A percentile compares a stretch with the other conserved stretches of the same genome.
These are phyloP conservation scores for Coleophoma cylindrospora DNA, from an alignment of 2,329 filamentous ascomycete species.

Conservation along the genomic window DNA sequence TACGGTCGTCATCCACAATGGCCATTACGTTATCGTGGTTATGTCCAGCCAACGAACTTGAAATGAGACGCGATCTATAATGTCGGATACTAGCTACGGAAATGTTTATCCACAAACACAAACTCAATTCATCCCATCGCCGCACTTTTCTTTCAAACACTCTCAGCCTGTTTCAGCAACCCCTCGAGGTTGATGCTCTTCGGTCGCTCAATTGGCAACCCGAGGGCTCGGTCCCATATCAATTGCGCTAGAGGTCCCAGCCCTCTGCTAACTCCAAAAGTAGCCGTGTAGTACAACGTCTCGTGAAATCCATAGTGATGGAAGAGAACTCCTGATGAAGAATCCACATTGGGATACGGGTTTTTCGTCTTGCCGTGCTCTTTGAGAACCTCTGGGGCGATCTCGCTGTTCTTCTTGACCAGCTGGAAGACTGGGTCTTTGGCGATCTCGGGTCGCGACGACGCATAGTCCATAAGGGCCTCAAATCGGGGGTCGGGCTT, in stretches of 20 bases:
- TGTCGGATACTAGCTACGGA: too few species aligned
- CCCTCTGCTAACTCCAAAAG: conserved; percentile 63
- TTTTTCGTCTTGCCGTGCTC: conserved; percentile 99
- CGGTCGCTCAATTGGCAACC: conserved; percentile 91
- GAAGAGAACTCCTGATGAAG: conserved; percentile 88
- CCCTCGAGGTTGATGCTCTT: conserved; percentile 96
- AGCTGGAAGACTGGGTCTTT: conserved; percentile 88
- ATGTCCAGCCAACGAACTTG: too few species aligned
- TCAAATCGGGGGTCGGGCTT: conserved; percentile 97
- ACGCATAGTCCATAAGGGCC: conserved; percentile 93
- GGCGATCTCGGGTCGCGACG: conserved; percentile 77
- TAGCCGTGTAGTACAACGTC: conserved; percentile 87
- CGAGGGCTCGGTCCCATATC: conserved; percentile 92
- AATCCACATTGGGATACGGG: conserved; percentile 96
- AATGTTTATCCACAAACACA: too few species aligned
- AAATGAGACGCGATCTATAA: too few species aligned
- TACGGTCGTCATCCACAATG: too few species aligned
- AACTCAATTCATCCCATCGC: too few species aligned
- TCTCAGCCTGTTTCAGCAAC: conserved; percentile 63
- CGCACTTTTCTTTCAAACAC: not conserved
- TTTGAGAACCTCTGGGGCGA: conserved; percentile 84
- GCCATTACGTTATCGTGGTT: too few species aligned
- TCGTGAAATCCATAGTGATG: conserved; percentile 98
- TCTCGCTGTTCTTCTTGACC: conserved; percentile 86
- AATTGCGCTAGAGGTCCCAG: conserved; percentile 90